Conservation (phyloP, 2,329 filamentous ascomycete genomes). For the Venturia nashicola region DNA sequence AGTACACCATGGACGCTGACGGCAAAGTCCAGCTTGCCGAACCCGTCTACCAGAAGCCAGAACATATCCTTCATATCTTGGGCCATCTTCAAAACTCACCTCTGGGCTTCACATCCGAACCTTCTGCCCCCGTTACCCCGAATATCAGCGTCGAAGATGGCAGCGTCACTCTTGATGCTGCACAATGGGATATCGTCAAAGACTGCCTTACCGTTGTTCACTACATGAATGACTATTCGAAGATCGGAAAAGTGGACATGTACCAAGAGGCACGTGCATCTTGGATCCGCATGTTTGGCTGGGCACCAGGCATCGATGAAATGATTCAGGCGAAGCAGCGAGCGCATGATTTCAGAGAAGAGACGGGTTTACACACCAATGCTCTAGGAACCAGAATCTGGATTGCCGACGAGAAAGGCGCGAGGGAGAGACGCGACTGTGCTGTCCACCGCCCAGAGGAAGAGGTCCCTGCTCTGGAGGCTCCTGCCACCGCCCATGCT, state of each 20-base stretch:
- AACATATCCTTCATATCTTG: background rate
- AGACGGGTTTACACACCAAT: background rate
- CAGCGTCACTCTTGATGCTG: background rate
- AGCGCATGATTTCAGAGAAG: background rate
- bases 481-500: background rate
- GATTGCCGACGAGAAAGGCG: background rate
- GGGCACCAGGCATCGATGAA: background rate
- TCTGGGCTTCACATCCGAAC: background rate
- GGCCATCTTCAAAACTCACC: background rate
- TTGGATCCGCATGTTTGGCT: background rate
- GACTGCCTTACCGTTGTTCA: background rate
- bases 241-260: background rate
- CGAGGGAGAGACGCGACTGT: background rate
- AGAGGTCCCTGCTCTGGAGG: background rate
- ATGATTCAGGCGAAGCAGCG: background rate
- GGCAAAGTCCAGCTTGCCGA: background rate
- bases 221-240: background rate
- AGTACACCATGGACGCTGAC: background rate
- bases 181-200: slow-evolving; percentile 2
- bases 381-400: background rate
- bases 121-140: background rate
- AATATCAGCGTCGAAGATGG: background rate
- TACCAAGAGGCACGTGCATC: background rate
- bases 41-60: background rate
- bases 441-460: background rate